Evolutionary conservation across 345 rosid genomes (phyloP).

Genomic region (Salix arbutifolia): DNA sequence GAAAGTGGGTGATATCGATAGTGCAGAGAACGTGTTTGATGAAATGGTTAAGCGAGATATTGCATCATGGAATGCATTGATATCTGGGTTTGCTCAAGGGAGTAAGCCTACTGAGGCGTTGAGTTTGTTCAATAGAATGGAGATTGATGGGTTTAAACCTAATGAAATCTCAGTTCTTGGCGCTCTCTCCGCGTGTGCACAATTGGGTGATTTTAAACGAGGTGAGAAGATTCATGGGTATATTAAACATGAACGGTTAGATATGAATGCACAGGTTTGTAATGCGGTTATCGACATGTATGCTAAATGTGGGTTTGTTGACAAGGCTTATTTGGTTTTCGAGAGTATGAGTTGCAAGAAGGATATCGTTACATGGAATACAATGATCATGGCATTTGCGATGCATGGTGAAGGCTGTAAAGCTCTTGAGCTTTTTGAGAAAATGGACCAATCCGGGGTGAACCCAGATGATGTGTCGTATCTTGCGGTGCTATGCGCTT

Average conservation of each 20-base stretch:
- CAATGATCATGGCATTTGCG: constrained; percentile 84
- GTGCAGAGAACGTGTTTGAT: constrained; percentile 60
- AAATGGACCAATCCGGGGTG: constrained; percentile 40
- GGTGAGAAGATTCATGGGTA: constrained; percentile 53
- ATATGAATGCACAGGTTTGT: constrained; percentile 54
- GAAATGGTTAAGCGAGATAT: constrained; percentile 68
- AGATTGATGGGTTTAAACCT: constrained; percentile 40
- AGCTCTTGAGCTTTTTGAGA: constrained; percentile 59
- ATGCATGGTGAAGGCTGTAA: constrained; percentile 64
- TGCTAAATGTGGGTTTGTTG: constrained; percentile 71
- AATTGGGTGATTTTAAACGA: constrained; percentile 62
- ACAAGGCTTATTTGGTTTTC: constrained; percentile 59
- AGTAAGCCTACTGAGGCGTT: constrained; percentile 58
- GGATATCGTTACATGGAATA: constrained; percentile 76
- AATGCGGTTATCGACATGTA: constrained; percentile 85
- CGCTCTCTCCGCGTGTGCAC: constrained; percentile 74
- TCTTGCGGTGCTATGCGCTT: constrained; percentile 60
- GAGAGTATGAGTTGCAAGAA: constrained; percentile 39
- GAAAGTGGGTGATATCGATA: constrained; percentile 46
- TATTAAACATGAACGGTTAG: constrained; percentile 43
- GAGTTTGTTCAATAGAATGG: constrained; percentile 56
- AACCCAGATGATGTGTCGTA: constrained; percentile 63
- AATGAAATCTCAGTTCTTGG: constrained; percentile 73
- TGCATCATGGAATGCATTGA: constrained; percentile 85
- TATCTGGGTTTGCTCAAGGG: constrained; percentile 67